These are phyloP conservation scores for Dactylellina cionopaga DNA, from an alignment of 2,329 filamentous ascomycete species.

Conservation along the genomic window DNA sequence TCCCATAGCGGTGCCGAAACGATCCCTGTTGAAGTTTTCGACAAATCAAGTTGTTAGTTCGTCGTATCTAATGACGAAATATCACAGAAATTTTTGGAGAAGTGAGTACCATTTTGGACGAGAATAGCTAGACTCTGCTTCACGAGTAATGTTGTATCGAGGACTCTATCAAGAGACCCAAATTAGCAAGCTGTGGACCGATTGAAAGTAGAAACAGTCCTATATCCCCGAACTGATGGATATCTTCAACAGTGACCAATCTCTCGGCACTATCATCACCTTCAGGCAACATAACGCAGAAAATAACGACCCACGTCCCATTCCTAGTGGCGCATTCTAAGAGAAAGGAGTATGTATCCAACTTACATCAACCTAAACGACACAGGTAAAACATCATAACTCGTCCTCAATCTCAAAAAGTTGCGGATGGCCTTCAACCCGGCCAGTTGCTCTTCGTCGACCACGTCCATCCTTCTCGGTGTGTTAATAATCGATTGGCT, in stretches of 20 bases:
- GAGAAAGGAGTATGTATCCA: not conserved
- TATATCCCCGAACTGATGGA: not conserved
- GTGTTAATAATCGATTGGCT: conserved; percentile 17
- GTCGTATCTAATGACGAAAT: not conserved
- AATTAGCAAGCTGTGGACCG: not conserved
- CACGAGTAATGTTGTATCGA: conserved; percentile 93
- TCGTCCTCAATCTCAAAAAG: conserved; percentile 94
- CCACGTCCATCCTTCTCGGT: conserved; percentile 31
- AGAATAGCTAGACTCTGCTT: conserved; percentile 97
- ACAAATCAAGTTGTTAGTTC: not conserved
- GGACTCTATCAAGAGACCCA: no score
- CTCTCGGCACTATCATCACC: no score
- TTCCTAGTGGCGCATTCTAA: not conserved
- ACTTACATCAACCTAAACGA: conserved; percentile 84
- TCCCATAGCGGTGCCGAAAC: conserved; percentile 98
- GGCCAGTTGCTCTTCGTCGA: conserved; percentile 41
- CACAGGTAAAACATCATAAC: conserved; percentile 95
- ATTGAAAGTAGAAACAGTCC: not conserved
- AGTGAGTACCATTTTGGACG: conserved; percentile 82
- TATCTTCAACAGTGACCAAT: no score
- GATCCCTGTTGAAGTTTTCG: conserved; percentile 73
- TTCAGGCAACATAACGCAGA: no score
- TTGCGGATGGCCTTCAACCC: conserved; percentile 82
- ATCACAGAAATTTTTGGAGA: not conserved
- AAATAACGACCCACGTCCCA: not conserved